Evolutionary conservation across 805 yeast genomes (phyloP), one percentile per base, ranked within the genome.

Genomic region (Candida piceae): DNA sequence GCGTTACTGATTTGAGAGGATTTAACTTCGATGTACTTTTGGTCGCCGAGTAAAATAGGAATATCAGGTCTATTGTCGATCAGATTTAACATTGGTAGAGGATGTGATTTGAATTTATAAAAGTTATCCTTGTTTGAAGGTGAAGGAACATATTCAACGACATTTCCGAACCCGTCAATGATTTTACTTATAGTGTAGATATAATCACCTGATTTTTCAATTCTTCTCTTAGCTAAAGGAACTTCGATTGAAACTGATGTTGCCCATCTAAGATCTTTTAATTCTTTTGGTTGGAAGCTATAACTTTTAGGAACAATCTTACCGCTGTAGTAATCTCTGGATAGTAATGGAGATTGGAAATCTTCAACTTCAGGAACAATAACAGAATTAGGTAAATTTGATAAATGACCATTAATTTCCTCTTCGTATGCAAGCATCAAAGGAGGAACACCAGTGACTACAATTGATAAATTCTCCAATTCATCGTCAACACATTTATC

Each of bases 361-460:
- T 57, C 60, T 2, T 45, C 45, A n/a, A 42, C 48, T 31, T 70
- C 75, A 2, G 84, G 82, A 16, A 70, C 55, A 10, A 55, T 43
- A 3, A 51, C 37, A 3, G 57, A 48, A 13, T 52, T 48, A 2
- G 62, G 62, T n/a, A 55, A 33, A 24, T 53, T 46, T 1, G 55
- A 43, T 12, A 58, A 36, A 16, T 44, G 48, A 0, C 64, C 65
- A 38, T 61, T 57, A 12, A 65, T 48, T 41, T 76, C 77, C 31
- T 69, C 71, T 25, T 62, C 62, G 51, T 80, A 81, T 29, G 67
- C 64, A 24, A 84, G 60, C 16, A 72, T 72, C 40, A 84, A 58
- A 0, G 98, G 97, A 1, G 90, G 80, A 2, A 87, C 84, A 36
- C 97, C 97, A 15, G 66, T 60, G 1, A 80, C 73, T 2, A 70